Percentiles rank a stretch among this genome's conserved stretches.
These are phyloP conservation scores for Fomitopsis pulvina DNA, from an alignment of 768 basidiomycete species.

Conservation along the genomic window DNA sequence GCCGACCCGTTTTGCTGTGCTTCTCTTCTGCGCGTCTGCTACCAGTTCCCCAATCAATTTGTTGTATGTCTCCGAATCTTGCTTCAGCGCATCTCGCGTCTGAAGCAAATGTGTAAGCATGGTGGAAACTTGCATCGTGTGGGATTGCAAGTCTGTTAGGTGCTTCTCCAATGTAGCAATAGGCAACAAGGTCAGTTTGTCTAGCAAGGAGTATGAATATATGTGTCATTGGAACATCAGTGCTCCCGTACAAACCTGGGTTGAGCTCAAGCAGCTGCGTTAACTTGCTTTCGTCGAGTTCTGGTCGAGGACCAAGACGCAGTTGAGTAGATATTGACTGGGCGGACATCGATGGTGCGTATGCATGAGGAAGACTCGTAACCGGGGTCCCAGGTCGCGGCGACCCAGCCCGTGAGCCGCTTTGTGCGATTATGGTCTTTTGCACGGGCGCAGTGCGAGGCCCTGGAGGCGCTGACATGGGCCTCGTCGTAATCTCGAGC, in stretches of 20 bases:
- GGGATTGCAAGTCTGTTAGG: constrained; percentile 58
- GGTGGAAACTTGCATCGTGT: constrained; percentile 70
- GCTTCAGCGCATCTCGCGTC: constrained; percentile 72
- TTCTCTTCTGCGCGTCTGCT: constrained; percentile 84
- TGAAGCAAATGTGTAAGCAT: constrained; percentile 80
- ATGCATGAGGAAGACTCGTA: constrained; percentile 25
- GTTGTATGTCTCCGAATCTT: constrained; percentile 87
- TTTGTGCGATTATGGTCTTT: constrained; percentile 25
- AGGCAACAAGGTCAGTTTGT: constrained; percentile 66
- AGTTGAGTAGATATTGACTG: constrained; percentile 36
- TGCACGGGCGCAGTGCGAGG: constrained; percentile 34
- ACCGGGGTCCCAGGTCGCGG: constrained; percentile 37
- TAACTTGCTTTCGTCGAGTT: constrained; percentile 61
- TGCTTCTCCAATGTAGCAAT: constrained; percentile 58
- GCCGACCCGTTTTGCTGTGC: constrained; percentile 44
- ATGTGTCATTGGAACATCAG: neutral
- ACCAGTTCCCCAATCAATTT: constrained; percentile 87
- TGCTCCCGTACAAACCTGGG: constrained; percentile 43
- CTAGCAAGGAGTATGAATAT: constrained; percentile 33
- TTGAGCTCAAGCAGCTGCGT: constrained; percentile 58
- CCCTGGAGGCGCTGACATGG: constrained; percentile 74
- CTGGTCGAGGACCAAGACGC: constrained; percentile 72
- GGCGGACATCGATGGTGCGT: neutral
- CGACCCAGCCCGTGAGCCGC: constrained; percentile 44
- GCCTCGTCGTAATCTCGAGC: constrained; percentile 77